phyloP scores from a whole-genome alignment of 148 eudicot genomes.

The Nepenthes mirabilis region DNA sequence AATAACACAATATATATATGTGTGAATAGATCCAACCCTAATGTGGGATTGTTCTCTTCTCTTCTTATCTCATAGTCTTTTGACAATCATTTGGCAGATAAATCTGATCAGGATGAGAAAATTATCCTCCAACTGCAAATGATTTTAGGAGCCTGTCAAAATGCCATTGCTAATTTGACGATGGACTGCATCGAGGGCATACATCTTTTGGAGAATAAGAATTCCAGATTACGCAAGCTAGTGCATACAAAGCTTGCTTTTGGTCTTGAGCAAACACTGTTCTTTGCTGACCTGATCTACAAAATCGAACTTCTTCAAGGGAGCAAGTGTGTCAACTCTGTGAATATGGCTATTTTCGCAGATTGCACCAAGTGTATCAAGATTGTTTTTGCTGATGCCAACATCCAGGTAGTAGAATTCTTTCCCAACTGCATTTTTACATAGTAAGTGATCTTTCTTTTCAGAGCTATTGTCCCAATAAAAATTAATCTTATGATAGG shows the following conservation, averaged over 20 bases:
- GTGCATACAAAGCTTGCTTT: constrained; percentile 76
- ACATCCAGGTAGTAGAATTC: constrained; percentile 42
- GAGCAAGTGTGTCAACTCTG: constrained; percentile 22
- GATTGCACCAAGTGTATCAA: constrained; percentile 39
- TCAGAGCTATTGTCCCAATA: too few relatives aligned
- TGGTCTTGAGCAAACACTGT: constrained; percentile 51
- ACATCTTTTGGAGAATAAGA: constrained; percentile 46
- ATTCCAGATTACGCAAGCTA: constrained; percentile 35
- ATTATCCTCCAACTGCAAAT: constrained; percentile 28
- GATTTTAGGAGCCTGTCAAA: constrained; percentile 46
- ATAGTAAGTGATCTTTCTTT: too few relatives aligned
- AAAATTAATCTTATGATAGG: too few relatives aligned
- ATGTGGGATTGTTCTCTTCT: too few relatives aligned
- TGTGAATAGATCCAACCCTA: too few relatives aligned
- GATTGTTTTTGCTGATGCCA: constrained; percentile 40
- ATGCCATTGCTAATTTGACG: constrained; percentile 29
- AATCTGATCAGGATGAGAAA: constrained; percentile 26
- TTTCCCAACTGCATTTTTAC: neutral
- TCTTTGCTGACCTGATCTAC: constrained; percentile 46
- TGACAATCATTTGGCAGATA: constrained; percentile 33
- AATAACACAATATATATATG: too few relatives aligned
- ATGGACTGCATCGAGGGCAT: constrained; percentile 57
- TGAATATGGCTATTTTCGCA: constrained; percentile 31
- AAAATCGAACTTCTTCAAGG: constrained; percentile 28
- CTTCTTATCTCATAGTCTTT: too few relatives aligned